Conservation (phyloP, 1,139 yeast genomes). For the Geotrichum bryndzae region DNA sequence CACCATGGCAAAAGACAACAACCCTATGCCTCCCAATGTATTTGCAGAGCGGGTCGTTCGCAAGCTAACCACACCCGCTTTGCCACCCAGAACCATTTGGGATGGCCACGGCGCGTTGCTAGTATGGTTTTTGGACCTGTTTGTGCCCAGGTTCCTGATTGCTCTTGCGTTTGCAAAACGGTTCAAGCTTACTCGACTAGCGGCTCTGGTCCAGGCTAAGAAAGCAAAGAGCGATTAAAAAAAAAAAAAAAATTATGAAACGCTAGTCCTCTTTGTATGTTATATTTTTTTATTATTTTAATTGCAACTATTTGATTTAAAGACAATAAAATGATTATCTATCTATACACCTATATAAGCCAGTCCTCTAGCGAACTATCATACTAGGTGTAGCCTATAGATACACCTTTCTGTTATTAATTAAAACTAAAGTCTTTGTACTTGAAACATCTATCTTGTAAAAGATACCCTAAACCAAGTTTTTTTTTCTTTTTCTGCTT, state of each 20-base stretch:
- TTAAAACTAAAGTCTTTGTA: neutral
- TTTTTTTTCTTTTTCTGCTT: neutral
- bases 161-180: constrained; percentile 43
- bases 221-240: neutral
- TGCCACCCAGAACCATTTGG: constrained; percentile 44
- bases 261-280: neutral
- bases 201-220: constrained; percentile 8
- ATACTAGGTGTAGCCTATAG: neutral
- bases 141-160: constrained; percentile 47
- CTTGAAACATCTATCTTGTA: neutral
- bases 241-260: neutral
- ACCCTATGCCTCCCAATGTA: constrained; percentile 52
- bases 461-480: neutral
- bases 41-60: constrained; percentile 53
- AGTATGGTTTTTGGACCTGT: constrained; percentile 36
- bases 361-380: no score
- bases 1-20: constrained; percentile 53
- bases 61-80: constrained; percentile 42
- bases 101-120: constrained; percentile 49
- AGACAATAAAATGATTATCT: neutral
- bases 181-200: constrained; percentile 41
- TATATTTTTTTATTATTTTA: neutral
- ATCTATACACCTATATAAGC: no score
- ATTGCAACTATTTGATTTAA: neutral
- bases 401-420: neutral